Evolutionary conservation across 768 basidiomycete genomes (phyloP).

Genomic region (Flagelloscypha sp.): DNA sequence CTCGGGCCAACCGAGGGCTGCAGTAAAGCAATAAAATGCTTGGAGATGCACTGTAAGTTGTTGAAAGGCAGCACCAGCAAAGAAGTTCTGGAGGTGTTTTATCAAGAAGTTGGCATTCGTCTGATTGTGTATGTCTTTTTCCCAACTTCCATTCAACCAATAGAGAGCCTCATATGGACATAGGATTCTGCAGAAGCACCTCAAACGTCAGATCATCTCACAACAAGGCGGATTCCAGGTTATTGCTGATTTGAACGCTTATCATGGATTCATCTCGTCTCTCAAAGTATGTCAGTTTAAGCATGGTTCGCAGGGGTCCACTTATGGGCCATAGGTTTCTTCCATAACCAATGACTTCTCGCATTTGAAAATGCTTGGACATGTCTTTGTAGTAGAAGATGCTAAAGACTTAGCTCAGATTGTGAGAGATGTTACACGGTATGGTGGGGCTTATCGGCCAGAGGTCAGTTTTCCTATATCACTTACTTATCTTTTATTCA

Average conservation of each 20-base stretch:
- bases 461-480: slow-evolving; percentile 47
- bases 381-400: slow-evolving; percentile 92
- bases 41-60: slow-evolving; percentile 86
- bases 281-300: slow-evolving; percentile 51
- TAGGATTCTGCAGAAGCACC: slow-evolving; percentile 92
- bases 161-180: neutral
- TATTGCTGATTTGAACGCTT: slow-evolving; percentile 92
- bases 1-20: slow-evolving; percentile 84
- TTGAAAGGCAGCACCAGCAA: slow-evolving; percentile 90
- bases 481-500: slow-evolving; percentile 1
- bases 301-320: neutral
- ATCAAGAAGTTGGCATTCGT: slow-evolving; percentile 93
- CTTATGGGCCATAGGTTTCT: slow-evolving; percentile 40
- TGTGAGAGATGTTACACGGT: slow-evolving; percentile 89
- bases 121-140: slow-evolving; percentile 57
- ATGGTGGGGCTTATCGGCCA: slow-evolving; percentile 90
- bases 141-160: neutral
- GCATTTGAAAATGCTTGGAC: slow-evolving; percentile 93
- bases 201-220: slow-evolving; percentile 96
- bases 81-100: slow-evolving; percentile 96
- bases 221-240: slow-evolving; percentile 90
- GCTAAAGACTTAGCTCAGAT: slow-evolving; percentile 96
- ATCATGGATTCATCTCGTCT: slow-evolving; percentile 80
- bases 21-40: slow-evolving; percentile 78
- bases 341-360: slow-evolving; percentile 85